Evolutionary conservation across 2,329 filamentous ascomycete species (phyloP).

Genomic region (Esteya vermicola): DNA sequence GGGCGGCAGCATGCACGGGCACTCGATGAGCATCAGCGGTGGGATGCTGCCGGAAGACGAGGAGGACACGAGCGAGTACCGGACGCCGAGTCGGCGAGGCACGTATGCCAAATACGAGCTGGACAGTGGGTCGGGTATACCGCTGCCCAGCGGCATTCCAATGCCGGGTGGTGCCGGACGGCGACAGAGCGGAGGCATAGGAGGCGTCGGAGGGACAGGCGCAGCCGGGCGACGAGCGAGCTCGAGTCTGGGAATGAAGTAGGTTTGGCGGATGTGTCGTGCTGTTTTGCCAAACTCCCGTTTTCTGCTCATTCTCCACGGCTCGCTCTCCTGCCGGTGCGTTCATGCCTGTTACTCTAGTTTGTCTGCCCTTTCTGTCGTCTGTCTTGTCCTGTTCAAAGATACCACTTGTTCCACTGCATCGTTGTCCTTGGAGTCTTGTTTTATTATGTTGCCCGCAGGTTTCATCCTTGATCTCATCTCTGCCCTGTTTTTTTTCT

Average conservation of each 20-base stretch:
- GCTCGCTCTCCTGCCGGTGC: background rate
- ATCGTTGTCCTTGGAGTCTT: background rate
- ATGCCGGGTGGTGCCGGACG: conserved; percentile 26
- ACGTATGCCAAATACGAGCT: conserved; percentile 35
- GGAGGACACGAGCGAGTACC: conserved; percentile 24
- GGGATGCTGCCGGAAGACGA: conserved; percentile 36
- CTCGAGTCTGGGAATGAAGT: conserved; percentile 23
- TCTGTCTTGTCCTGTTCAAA: background rate
- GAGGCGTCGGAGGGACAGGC: too few relatives aligned
- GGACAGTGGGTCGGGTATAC: conserved; percentile 15
- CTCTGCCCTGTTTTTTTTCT: background rate
- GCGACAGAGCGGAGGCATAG: conserved; percentile 18
- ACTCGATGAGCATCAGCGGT: conserved; percentile 42
- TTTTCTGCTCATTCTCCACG: background rate
- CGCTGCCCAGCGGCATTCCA: conserved; percentile 31
- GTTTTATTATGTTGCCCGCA: too few relatives aligned
- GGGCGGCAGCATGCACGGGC: conserved; percentile 45
- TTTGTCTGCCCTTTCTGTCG: background rate
- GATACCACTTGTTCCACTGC: conserved; percentile 3
- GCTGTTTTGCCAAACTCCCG: background rate
- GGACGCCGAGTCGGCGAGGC: conserved; percentile 40
- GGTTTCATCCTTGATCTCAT: background rate
- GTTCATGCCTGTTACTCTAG: background rate
- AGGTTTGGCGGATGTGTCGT: too few relatives aligned
- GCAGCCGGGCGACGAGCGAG: conserved; percentile 2